Percentiles rank a stretch among this genome's conserved stretches.
These are phyloP conservation scores for Solanum pimpinellifolium DNA, from an alignment of 257 asterid species.

Conservation along the genomic window DNA sequence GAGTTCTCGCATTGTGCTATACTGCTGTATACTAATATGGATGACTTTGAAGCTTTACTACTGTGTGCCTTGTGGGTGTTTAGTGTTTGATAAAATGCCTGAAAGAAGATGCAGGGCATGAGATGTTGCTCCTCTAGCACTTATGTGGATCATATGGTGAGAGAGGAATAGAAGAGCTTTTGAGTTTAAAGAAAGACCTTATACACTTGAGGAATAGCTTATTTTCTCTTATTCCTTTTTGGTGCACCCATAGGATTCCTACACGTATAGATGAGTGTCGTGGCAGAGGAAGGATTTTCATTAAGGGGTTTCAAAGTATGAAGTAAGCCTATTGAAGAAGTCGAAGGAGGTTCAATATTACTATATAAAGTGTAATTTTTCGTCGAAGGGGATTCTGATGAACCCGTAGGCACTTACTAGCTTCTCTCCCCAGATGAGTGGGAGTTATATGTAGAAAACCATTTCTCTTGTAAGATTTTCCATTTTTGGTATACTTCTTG, in stretches of 20 bases:
- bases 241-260: background rate
- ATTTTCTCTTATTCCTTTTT: background rate
- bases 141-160: background rate
- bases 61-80: background rate
- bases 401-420: background rate
- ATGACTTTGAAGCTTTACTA: background rate
- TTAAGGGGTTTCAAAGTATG: background rate
- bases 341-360: background rate
- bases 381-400: background rate
- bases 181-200: background rate
- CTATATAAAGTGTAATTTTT: too few relatives aligned
- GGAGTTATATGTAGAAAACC: background rate
- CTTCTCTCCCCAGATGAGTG: background rate
- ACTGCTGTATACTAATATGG: background rate
- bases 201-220: background rate
- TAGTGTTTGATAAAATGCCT: too few relatives aligned
- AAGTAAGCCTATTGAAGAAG: background rate
- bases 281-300: background rate
- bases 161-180: background rate
- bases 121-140: background rate
- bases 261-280: background rate
- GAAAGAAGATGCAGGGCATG: background rate
- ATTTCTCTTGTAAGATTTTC: background rate
- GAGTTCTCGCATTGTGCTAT: background rate
- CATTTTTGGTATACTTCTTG: too few relatives aligned